Conservation (phyloP, 2,329 filamentous ascomycete genomes). For the Blastomyces percursus region DNA sequence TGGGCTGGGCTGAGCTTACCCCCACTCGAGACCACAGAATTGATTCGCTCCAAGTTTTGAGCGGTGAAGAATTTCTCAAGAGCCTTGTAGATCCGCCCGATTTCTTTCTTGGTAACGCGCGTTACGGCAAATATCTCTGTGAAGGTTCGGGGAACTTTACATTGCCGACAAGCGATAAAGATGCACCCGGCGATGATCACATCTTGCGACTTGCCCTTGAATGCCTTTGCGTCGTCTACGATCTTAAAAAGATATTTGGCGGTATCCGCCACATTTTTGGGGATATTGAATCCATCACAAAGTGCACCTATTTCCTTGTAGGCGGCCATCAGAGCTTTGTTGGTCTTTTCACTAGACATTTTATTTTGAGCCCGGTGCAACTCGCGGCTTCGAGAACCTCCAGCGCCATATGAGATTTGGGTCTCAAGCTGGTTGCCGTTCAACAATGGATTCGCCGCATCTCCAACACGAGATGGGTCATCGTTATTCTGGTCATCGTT, state of each 20-base stretch:
- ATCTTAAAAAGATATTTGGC: constrained; percentile 95
- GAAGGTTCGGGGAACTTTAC: constrained; percentile 77
- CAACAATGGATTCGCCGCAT: constrained; percentile 77
- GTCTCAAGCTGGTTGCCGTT: constrained; percentile 86
- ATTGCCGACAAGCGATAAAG: constrained; percentile 92
- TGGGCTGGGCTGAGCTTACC: constrained; percentile 33
- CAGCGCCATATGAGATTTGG: constrained; percentile 71
- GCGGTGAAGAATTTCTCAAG: constrained; percentile 79
- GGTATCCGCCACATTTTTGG: constrained; percentile 70
- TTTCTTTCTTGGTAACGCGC: constrained; percentile 92
- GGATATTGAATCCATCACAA: constrained; percentile 74
- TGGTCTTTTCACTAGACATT: constrained; percentile 67
- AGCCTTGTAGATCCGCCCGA: constrained; percentile 87
- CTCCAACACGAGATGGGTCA: constrained; percentile 95
- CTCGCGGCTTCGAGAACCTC: constrained; percentile 57
- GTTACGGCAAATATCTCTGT: constrained; percentile 89
- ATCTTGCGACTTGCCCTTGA: constrained; percentile 92
- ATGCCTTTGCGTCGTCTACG: constrained; percentile 80
- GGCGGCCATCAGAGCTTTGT: constrained; percentile 68
- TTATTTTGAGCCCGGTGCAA: constrained; percentile 77
- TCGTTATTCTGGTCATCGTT: constrained; percentile 96
- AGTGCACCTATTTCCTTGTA: constrained; percentile 80
- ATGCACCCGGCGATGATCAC: constrained; percentile 92
- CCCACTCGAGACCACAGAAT: constrained; percentile 42
- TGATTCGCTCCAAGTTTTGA: constrained; percentile 51